Evolutionary conservation across 169 alveolate genomes (phyloP).

Genomic region (Plasmodium knowlesi): DNA sequence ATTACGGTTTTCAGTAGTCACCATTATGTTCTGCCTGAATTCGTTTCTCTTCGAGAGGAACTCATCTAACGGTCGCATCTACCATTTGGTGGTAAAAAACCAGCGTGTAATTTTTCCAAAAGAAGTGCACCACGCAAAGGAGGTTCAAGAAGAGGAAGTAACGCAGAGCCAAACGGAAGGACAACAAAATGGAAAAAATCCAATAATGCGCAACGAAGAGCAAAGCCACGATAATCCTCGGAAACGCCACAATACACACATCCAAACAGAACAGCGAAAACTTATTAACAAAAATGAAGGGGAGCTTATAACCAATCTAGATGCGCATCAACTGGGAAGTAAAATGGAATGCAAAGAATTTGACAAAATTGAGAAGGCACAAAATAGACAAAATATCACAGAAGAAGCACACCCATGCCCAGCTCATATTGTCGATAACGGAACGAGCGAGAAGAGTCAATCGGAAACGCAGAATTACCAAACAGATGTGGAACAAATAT

Average conservation of each 20-base stretch:
- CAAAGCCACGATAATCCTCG: neutral
- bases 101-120: neutral
- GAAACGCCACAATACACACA: neutral
- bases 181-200: neutral
- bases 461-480: neutral
- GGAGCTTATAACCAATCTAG: neutral
- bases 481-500: neutral
- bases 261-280: neutral
- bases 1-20: conserved; percentile 31
- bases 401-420: neutral
- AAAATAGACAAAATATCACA: neutral
- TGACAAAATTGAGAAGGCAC: neutral
- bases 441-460: neutral
- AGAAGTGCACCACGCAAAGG: neutral
- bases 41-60: conserved; percentile 44
- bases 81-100: neutral
- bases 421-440: neutral
- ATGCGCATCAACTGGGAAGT: neutral
- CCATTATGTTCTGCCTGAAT: conserved; percentile 51
- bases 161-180: neutral
- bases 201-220: neutral
- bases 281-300: neutral
- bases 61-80: conserved; percentile 34
- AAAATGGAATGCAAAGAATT: neutral
- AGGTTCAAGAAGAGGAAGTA: neutral